Percentiles rank a stretch among this genome's conserved stretches.
phyloP scores from a whole-genome alignment of 805 yeast species.

The Teunomyces cretensis region DNA sequence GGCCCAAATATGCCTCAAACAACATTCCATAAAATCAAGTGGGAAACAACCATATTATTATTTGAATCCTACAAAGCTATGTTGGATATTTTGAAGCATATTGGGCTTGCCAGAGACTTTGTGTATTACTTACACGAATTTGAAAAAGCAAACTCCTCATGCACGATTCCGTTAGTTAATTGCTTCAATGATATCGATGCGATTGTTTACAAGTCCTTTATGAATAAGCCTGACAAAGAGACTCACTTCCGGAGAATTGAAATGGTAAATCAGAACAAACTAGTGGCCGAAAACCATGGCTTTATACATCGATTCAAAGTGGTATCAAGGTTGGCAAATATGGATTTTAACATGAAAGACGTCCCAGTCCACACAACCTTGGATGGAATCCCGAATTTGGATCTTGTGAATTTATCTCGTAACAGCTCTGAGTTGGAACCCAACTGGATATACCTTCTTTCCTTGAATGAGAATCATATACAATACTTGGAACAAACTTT shows the following conservation, averaged over 20 bases:
- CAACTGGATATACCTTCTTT: conserved; percentile 1
- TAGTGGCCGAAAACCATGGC: background rate
- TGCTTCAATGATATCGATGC: conserved; percentile 14
- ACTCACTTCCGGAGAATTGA: background rate
- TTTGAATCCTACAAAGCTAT: conserved; percentile 39
- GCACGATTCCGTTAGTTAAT: conserved; percentile 23
- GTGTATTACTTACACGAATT: conserved; percentile 55
- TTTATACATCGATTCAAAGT: background rate
- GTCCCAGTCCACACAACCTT: background rate
- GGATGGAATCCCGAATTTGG: background rate
- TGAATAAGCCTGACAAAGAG: background rate
- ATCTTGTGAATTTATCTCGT: background rate
- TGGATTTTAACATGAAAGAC: background rate
- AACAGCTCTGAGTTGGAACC: conserved; percentile 1
- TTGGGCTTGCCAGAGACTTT: conserved; percentile 62
- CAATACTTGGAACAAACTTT: background rate
- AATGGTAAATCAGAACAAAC: background rate
- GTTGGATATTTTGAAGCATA: conserved; percentile 39
- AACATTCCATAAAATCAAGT: conserved; percentile 26
- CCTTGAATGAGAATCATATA: background rate
- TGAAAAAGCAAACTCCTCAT: conserved; percentile 31
- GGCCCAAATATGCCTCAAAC: conserved; percentile 15
- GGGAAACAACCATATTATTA: conserved; percentile 36
- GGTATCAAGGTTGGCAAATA: background rate
- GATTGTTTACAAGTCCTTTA: conserved; percentile 2